Conservation (phyloP, 2,329 filamentous ascomycete genomes). For the Juglanconis oblonga region DNA sequence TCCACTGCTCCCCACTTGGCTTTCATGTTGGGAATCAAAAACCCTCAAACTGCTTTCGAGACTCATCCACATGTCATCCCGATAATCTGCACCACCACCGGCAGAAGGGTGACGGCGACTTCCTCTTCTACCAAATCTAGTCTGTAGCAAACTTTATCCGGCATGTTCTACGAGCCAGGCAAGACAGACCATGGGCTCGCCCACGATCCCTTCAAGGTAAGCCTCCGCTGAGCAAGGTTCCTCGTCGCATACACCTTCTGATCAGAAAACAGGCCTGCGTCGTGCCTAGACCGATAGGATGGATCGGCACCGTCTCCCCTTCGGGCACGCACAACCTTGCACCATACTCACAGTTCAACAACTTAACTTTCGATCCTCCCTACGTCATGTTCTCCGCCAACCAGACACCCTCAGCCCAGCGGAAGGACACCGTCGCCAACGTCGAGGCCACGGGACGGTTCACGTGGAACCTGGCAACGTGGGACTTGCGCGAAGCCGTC, state of each 20-base stretch:
- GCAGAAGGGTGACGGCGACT: no score
- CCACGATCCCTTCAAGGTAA: conserved; percentile 16
- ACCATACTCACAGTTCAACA: conserved; percentile 61
- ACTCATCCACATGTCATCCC: no score
- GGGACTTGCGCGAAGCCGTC: conserved; percentile 50
- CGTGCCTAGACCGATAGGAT: conserved; percentile 59
- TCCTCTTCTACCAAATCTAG: no score
- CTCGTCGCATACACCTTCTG: not conserved
- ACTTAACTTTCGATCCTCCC: conserved; percentile 60
- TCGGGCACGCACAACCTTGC: conserved; percentile 52
- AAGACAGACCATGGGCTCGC: conserved; percentile 14
- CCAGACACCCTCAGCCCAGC: conserved; percentile 41
- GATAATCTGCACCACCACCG: no score
- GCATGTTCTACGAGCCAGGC: conserved; percentile 17
- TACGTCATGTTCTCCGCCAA: conserved; percentile 62
- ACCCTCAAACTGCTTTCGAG: not conserved
- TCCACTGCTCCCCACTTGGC: not conserved
- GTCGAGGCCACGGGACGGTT: conserved; percentile 54
- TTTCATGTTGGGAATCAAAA: not conserved
- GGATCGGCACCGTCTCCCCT: conserved; percentile 55
- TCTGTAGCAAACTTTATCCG: not conserved
- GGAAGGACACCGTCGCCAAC: conserved; percentile 58
- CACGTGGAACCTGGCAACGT: conserved; percentile 60
- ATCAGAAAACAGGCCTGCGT: conserved; percentile 45
- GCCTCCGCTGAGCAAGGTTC: no score